phyloP scores from a whole-genome alignment of 345 rosid species.

The Cochlearia excelsa region DNA sequence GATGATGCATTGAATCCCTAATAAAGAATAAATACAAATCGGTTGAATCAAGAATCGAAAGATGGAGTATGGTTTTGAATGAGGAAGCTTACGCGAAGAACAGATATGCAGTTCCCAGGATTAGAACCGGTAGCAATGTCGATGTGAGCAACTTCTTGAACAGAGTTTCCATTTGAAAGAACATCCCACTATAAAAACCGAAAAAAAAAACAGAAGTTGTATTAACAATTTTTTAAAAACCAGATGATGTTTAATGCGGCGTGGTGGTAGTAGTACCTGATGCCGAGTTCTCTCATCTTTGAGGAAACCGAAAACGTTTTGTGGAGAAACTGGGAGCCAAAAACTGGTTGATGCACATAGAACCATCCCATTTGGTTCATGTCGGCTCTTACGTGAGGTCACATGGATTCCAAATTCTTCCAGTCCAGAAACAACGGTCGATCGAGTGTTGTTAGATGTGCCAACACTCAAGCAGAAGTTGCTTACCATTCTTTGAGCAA shows the following conservation, averaged over 20 bases:
- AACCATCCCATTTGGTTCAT: conserved; percentile 67
- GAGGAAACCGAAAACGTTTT: conserved; percentile 72
- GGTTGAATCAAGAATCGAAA: not conserved
- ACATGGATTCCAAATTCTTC: conserved; percentile 75
- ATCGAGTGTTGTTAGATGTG: conserved; percentile 58
- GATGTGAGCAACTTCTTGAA: conserved; percentile 89
- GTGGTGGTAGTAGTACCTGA: conserved; percentile 47
- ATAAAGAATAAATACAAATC: not conserved
- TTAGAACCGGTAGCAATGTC: conserved; percentile 77
- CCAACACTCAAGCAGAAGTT: conserved; percentile 79
- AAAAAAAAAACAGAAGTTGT: not conserved
- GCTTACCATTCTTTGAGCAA: conserved; percentile 86
- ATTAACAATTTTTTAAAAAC: not conserved
- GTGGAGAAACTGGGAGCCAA: conserved; percentile 81
- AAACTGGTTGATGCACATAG: conserved; percentile 91
- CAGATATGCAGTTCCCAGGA: conserved; percentile 90
- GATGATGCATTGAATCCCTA: conserved; percentile 71
- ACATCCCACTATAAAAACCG: conserved; percentile 71
- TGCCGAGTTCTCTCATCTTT: conserved; percentile 86
- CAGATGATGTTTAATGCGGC: not conserved
- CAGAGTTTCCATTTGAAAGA: conserved; percentile 76
- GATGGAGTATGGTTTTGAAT: not conserved
- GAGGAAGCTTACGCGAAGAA: conserved; percentile 67
- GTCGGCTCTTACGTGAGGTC: conserved; percentile 56
- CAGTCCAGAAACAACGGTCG: conserved; percentile 61